These are phyloP conservation scores for Betula pendula DNA, from an alignment of 306 rosid genomes.

Conservation along the genomic window DNA sequence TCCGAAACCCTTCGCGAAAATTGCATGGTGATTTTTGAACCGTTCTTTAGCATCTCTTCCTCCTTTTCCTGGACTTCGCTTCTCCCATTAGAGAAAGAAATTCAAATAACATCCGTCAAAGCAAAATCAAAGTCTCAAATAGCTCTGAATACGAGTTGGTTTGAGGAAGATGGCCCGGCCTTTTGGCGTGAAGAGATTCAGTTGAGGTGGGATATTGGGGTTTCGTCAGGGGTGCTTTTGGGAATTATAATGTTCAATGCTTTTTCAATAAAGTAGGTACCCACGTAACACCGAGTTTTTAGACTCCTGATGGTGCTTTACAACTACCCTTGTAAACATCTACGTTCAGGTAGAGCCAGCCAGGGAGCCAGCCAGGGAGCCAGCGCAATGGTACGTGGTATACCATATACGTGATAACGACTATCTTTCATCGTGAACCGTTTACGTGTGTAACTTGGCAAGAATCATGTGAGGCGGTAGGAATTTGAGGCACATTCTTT, in stretches of 20 bases:
- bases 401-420: no score
- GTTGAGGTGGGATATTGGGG: not conserved
- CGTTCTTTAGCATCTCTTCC: slow-evolving; percentile 28
- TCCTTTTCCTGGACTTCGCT: not conserved
- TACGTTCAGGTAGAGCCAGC: no score
- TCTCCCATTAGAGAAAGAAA: not conserved
- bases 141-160: not conserved
- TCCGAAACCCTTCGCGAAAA: slow-evolving; percentile 35
- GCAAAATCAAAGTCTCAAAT: not conserved
- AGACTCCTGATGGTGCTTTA: no score
- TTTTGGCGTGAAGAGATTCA: slow-evolving; percentile 1
- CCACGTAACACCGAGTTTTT: no score
- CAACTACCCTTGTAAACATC: no score
- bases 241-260: not conserved
- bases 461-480: no score
- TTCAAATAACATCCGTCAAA: not conserved
- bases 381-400: no score
- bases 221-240: not conserved
- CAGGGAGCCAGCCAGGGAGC: no score
- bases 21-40: slow-evolving; percentile 25
- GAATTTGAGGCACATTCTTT: no score
- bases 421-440: no score
- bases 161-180: slow-evolving; percentile 6
- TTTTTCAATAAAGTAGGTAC: not conserved
- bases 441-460: no score